Conservation (phyloP, 2,329 filamentous ascomycete genomes). For the Clonostachys rhizophaga region DNA sequence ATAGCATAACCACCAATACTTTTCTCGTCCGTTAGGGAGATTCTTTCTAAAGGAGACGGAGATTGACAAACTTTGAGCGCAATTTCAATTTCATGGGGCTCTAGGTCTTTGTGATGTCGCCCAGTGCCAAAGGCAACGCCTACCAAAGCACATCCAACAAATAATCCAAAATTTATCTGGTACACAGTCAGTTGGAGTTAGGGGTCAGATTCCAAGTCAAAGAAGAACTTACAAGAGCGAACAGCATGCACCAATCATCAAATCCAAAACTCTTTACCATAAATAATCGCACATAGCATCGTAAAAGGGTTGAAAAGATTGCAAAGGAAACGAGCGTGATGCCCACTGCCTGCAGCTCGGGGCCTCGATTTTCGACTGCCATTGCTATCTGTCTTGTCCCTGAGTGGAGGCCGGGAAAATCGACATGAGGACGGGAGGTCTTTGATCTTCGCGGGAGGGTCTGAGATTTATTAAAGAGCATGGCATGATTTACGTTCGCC, state of each 20-base stretch:
- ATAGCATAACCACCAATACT: slow-evolving; percentile 32
- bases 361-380: slow-evolving; percentile 21
- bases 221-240: slow-evolving; percentile 19
- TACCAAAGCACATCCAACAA: slow-evolving; percentile 14
- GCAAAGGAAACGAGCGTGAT: slow-evolving; percentile 18
- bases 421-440: no score
- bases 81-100: slow-evolving; percentile 9
- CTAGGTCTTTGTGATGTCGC: slow-evolving; percentile 24
- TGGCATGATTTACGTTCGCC: no score
- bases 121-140: slow-evolving; percentile 35
- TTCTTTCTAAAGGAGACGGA: background rate
- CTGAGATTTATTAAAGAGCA: no score
- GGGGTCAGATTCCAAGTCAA: background rate
- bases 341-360: slow-evolving; percentile 23
- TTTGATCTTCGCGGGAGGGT: no score
- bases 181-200: background rate
- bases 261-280: slow-evolving; percentile 30
- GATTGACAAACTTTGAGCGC: slow-evolving; percentile 24
- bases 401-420: no score
- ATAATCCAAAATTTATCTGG: slow-evolving; percentile 20
- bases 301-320: slow-evolving; percentile 16
- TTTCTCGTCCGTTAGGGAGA: slow-evolving; percentile 1
- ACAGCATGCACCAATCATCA: slow-evolving; percentile 31
- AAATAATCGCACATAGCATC: slow-evolving; percentile 23
- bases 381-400: slow-evolving; percentile 4